Conservation (phyloP, 768 basidiomycete species). For the Macrolepiota dolichaula region DNA sequence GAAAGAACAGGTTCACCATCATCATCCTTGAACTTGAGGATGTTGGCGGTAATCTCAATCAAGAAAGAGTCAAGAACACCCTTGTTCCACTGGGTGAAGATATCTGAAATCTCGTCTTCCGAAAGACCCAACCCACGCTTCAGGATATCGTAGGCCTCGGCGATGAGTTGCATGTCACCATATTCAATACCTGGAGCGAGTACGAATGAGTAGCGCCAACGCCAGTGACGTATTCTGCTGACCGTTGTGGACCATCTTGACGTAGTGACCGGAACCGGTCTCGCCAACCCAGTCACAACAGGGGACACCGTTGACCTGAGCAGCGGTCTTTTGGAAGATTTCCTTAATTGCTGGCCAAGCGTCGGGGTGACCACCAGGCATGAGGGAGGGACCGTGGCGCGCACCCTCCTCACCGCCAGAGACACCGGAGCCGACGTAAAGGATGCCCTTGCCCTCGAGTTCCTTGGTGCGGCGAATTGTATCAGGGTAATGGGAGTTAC, state of each 20-base stretch:
- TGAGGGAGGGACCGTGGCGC: conserved; percentile 93
- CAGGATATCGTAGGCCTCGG: conserved; percentile 98
- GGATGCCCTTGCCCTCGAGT: conserved; percentile 90
- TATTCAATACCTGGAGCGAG: conserved; percentile 86
- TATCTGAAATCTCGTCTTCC: conserved; percentile 90
- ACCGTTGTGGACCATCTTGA: conserved; percentile 99
- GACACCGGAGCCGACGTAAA: conserved; percentile 98
- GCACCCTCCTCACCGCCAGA: conserved; percentile 99
- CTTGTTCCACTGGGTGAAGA: conserved; percentile 95
- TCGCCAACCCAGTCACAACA: conserved; percentile 99
- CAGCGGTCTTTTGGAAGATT: conserved; percentile 98
- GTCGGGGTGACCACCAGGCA: conserved; percentile 93
- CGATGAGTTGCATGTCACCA: conserved; percentile 99
- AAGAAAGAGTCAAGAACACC: conserved; percentile 99
- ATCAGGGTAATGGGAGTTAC: conserved; percentile 99
- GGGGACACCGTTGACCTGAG: conserved; percentile 91
- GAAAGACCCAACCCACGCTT: conserved; percentile 88
- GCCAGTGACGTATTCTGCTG: conserved; percentile 19
- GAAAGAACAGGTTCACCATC: conserved; percentile 88
- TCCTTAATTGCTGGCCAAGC: conserved; percentile 98
- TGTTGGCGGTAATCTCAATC: conserved; percentile 96
- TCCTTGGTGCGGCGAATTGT: conserved; percentile 92
- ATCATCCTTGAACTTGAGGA: conserved; percentile 95
- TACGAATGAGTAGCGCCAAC: conserved; percentile 11
- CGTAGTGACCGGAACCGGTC: conserved; percentile 94